phyloP scores from a whole-genome alignment of 371 early-diverging fungal genomes.

The Mucor piriformis region DNA sequence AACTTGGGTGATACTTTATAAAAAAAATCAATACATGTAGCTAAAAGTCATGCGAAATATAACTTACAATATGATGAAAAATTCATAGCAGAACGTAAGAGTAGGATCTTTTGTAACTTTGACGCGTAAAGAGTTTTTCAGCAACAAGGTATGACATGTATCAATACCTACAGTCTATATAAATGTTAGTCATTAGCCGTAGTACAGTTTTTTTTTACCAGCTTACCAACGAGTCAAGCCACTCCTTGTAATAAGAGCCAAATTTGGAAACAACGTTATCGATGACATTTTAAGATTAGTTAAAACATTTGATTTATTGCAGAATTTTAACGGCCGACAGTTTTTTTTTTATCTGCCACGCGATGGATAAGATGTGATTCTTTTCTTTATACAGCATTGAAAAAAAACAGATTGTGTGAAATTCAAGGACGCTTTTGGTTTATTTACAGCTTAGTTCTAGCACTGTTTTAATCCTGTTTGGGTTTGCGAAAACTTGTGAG shows the following conservation, averaged over 20 bases:
- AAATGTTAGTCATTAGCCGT: slow-evolving; percentile 2
- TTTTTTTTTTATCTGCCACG: too few species aligned
- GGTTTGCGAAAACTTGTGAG: too few species aligned
- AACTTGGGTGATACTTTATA: slow-evolving; percentile 13
- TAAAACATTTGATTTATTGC: too few species aligned
- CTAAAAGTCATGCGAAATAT: slow-evolving; percentile 2
- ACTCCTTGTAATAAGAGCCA: background rate
- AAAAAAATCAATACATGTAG: slow-evolving; percentile 15
- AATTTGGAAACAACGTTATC: background rate
- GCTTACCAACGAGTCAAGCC: slow-evolving; percentile 4
- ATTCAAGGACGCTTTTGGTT: too few species aligned
- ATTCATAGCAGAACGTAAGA: slow-evolving; percentile 14
- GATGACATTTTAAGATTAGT: too few species aligned
- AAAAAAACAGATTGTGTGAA: too few species aligned
- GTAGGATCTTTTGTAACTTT: slow-evolving; percentile 16
- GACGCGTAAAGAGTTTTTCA: slow-evolving; percentile 5
- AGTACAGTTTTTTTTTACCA: slow-evolving; percentile 1
- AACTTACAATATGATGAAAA: slow-evolving; percentile 22
- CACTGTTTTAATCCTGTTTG: too few species aligned
- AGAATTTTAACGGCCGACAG: too few species aligned
- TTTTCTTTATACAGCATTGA: too few species aligned
- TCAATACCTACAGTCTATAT: background rate
- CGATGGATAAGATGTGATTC: too few species aligned
- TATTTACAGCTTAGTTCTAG: too few species aligned
- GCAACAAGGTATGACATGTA: slow-evolving; percentile 4